A percentile compares a stretch with the other conserved stretches of the same genome.
Evolutionary conservation across 495 filamentous ascomycete species (phyloP).

Genomic region (Penicillium odoratum): DNA sequence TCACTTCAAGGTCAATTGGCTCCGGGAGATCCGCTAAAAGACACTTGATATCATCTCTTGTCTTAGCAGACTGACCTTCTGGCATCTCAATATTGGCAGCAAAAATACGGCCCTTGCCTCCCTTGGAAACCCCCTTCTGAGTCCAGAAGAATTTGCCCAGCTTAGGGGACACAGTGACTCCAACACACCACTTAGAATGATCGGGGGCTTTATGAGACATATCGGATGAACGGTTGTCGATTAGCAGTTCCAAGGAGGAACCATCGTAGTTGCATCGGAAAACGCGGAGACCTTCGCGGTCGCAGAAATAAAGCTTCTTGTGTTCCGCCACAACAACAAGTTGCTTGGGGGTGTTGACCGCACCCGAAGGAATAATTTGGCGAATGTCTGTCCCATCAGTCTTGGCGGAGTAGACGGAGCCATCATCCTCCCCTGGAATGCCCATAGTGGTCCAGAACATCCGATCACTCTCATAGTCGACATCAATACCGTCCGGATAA

Average conservation of each 20-base stretch:
- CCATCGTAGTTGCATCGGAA: slow-evolving; percentile 48
- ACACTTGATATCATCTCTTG: slow-evolving; percentile 31
- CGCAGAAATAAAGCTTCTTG: slow-evolving; percentile 49
- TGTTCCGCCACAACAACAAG: slow-evolving; percentile 32
- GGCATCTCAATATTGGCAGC: slow-evolving; percentile 40
- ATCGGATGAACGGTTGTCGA: slow-evolving; percentile 22
- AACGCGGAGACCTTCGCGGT: slow-evolving; percentile 54
- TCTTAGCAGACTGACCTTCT: slow-evolving; percentile 12
- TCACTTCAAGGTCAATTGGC: too few relatives aligned
- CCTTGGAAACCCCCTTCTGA: slow-evolving; percentile 54
- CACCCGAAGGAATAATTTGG: slow-evolving; percentile 34
- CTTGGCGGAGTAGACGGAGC: slow-evolving; percentile 40
- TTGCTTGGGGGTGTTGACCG: slow-evolving; percentile 55
- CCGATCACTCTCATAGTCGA: slow-evolving; percentile 30
- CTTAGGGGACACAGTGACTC: slow-evolving; percentile 26
- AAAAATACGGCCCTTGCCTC: slow-evolving; percentile 49
- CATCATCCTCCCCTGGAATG: slow-evolving; percentile 38
- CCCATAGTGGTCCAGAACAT: slow-evolving; percentile 59
- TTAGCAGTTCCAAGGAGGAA: slow-evolving; percentile 38
- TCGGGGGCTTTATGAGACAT: slow-evolving; percentile 17
- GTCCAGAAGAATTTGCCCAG: slow-evolving; percentile 55
- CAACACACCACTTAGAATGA: slow-evolving; percentile 30
- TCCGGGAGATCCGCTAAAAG: too few relatives aligned
- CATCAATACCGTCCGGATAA: slow-evolving; percentile 48
- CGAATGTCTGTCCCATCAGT: slow-evolving; percentile 37